Base-by-base conservation (phyloP, 1,284 basidiomycete species). In the Trametes hirsuta region DNA sequence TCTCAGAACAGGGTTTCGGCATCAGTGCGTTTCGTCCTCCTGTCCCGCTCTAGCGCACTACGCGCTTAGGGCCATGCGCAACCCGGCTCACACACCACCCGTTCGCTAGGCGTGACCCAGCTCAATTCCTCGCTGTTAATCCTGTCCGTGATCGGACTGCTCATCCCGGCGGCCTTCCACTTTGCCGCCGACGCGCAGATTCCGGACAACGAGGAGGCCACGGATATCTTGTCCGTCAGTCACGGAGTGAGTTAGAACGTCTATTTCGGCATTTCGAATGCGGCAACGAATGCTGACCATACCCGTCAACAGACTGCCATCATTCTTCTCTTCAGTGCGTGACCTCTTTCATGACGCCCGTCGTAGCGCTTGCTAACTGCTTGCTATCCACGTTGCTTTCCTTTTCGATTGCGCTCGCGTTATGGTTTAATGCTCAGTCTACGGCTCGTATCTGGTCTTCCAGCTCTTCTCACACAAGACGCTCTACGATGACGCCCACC, bases 401-500 rank as follows among this genome's bases (percentile, higher is more conserved):
- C 21, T 35, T 30, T 40, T 40, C n/a, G 37, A 5, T 41, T 8
- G 18, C 12, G 22, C 0, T 12, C 8, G 24, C 30, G 37, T 25
- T 11, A 2, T 40, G 2, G 8, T 6, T 18, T 10, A 10, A 5
- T 15, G 39, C 14, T 10, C 59, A 90, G 87, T 89, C 56, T 94
- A 95, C 73, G 72, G 74, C 2, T 83, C 80, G 22, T 94, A 93
- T 71, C 81, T 96, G 15, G 71, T 89, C 47, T 97, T 97, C 81
- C 93, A 95, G 72, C 85, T 97, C 10, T 93, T 86, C 73, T 91
- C 93, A 0, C 94, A 97, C 75, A 83, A 90, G 47, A 74, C 81
- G 37, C 77, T 95, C 6, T 96, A 93, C 71, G 74, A 82, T 10
- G 87, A 90, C 45, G 58, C 69, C 11, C 68, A 76, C 37, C 69